These are phyloP conservation scores for Aspergillus mulundensis DNA, from an alignment of 495 filamentous ascomycete species.

Conservation along the genomic window DNA sequence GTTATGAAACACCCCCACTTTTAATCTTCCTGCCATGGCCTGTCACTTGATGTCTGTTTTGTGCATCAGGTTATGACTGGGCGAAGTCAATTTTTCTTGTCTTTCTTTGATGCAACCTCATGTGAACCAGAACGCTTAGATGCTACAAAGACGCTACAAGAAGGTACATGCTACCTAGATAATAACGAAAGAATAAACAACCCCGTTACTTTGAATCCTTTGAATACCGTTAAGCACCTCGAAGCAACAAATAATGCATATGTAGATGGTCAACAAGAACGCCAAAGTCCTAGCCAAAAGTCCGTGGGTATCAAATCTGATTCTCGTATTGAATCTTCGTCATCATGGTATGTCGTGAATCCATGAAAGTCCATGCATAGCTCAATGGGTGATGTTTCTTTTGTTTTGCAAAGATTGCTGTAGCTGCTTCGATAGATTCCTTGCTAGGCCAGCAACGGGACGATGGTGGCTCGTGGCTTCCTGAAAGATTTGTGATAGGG, in stretches of 20 bases:
- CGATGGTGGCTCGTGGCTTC: conserved; percentile 29
- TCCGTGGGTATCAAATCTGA: neutral
- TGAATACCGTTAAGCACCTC: neutral
- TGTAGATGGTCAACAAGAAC: neutral
- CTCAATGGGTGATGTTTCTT: neutral
- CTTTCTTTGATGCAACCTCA: neutral
- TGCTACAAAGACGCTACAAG: neutral
- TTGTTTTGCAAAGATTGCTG: conserved; percentile 18
- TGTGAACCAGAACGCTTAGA: neutral
- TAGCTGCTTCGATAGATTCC: conserved; percentile 19
- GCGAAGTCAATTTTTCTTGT: neutral
- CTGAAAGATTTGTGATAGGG: conserved; percentile 20
- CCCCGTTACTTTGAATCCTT: neutral
- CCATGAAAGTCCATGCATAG: neutral
- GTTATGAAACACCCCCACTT: neutral
- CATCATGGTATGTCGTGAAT: neutral
- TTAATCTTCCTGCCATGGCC: neutral
- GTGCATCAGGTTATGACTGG: conserved; percentile 5
- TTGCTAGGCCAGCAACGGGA: conserved; percentile 18
- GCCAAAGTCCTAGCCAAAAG: neutral
- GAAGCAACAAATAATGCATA: neutral
- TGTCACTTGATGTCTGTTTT: neutral
- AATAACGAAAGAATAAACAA: neutral
- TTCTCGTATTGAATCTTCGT: neutral
- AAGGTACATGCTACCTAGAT: neutral